phyloP scores from a whole-genome alignment of 495 filamentous ascomycete species.

The Glarea lozoyensis region DNA sequence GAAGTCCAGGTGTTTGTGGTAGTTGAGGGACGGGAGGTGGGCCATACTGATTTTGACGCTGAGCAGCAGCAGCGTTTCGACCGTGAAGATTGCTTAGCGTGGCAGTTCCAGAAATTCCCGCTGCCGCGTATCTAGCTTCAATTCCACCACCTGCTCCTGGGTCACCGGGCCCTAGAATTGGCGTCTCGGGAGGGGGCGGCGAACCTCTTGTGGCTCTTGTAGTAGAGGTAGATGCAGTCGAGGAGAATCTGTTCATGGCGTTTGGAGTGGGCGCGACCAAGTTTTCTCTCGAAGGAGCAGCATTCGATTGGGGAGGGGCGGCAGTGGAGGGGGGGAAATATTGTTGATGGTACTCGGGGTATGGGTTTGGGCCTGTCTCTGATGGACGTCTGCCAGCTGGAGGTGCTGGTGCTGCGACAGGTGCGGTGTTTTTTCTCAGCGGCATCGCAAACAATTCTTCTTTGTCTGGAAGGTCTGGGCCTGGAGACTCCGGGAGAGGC shows the following conservation, averaged over 20 bases:
- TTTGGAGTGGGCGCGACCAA: slow-evolving; percentile 18
- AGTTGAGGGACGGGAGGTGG: slow-evolving; percentile 32
- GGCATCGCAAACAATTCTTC: slow-evolving; percentile 56
- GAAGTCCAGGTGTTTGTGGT: slow-evolving; percentile 24
- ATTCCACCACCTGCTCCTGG: slow-evolving; percentile 70
- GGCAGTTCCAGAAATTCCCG: slow-evolving; percentile 76
- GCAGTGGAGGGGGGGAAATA: slow-evolving; percentile 14
- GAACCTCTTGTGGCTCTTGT: slow-evolving; percentile 88
- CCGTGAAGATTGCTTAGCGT: slow-evolving; percentile 72
- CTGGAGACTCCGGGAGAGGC: slow-evolving; percentile 68
- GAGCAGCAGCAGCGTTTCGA: slow-evolving; percentile 73
- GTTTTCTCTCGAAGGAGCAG: neutral
- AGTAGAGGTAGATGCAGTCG: slow-evolving; percentile 85
- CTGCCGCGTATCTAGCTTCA: slow-evolving; percentile 80
- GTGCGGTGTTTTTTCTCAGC: neutral
- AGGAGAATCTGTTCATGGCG: slow-evolving; percentile 66
- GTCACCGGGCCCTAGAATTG: slow-evolving; percentile 64
- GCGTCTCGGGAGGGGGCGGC: slow-evolving; percentile 91
- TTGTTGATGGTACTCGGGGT: slow-evolving; percentile 15
- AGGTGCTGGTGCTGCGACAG: slow-evolving; percentile 12
- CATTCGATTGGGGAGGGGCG: slow-evolving; percentile 12
- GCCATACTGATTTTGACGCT: slow-evolving; percentile 66
- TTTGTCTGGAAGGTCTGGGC: slow-evolving; percentile 58
- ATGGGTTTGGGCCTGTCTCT: slow-evolving; percentile 5
- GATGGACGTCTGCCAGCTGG: slow-evolving; percentile 14